Base-by-base conservation (phyloP, 192 early-diverging fungal genomes). In the Umbelopsis ramanniana region DNA sequence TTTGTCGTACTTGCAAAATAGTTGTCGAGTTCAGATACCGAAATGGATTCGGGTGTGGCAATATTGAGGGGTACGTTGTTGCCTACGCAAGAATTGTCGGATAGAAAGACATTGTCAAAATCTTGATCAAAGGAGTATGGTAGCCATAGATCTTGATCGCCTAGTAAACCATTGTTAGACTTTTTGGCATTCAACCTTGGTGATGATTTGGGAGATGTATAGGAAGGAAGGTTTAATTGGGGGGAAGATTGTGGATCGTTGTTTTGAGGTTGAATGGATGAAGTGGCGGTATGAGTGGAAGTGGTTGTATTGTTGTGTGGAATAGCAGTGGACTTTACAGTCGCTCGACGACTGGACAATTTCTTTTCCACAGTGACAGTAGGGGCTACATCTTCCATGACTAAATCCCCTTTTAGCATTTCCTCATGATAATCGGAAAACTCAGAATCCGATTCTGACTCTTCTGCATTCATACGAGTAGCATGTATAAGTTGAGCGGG, bases 361-460 rank as follows among this genome's bases (percentile, higher is more conserved):
- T 37, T 63, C 19, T 63, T 63, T 7, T 63, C 57, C 6, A 38
- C 33, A 3, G 33, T 17, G 17, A 11, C 3, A 14, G 57, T 37
- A 37, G 57, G 29, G 11, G 33, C 0, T 11, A n/a, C 57, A 29
- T 63, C 57, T 63, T 63, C 76, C 69, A 71, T 57, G 7, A 46
- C 52, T 46, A 66, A 66, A n/a, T 86, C 83, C n/a, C 82, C 85
- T 24, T 76, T 81, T 67, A 88, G 74, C 87, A 88, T 88, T 54
- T 88, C 87, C 66, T 88, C 87, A 33, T 86, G 82, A 46, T 85
- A 88, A 71, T 88, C 87, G 57, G 79, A 81, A 46, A 78, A 80
- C 11, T 85, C 83, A 7, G 76, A 77, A 19, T 86, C 83, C 22
- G 73, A 74, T 4, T 83, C 82, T 35, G 80, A 77, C 5, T 26